Conservation (phyloP, 768 basidiomycete species). For the Agaricus sinodeliciosus region DNA sequence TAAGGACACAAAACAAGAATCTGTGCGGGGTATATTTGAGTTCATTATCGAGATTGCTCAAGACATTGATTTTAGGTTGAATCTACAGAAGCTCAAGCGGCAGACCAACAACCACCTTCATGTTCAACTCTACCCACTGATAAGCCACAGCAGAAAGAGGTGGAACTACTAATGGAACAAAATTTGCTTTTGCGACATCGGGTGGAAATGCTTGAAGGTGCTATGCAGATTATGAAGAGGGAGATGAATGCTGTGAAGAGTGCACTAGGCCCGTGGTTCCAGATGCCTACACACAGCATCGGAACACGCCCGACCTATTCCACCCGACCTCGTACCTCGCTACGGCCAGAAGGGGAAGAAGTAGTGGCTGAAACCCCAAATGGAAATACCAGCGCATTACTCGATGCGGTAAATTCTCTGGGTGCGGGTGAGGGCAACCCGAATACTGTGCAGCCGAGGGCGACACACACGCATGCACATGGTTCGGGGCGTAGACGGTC, state of each 20-base stretch:
- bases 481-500: background rate
- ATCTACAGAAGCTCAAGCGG: background rate
- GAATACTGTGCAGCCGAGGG: background rate
- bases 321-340: background rate
- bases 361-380: background rate
- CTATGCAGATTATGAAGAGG: slow-evolving; percentile 40
- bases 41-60: background rate
- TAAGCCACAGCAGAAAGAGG: background rate
- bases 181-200: slow-evolving; percentile 57
- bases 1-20: background rate
- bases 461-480: background rate
- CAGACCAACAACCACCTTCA: background rate
- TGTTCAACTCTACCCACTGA: background rate
- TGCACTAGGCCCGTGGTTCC: slow-evolving; percentile 51
- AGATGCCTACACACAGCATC: slow-evolving; percentile 6
- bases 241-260: slow-evolving; percentile 51
- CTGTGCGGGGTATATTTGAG: background rate
- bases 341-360: background rate
- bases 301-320: background rate
- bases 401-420: background rate
- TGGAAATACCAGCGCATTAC: too few species aligned
- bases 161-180: slow-evolving; percentile 42
- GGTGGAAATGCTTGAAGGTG: slow-evolving; percentile 52
- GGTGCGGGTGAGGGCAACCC: background rate
- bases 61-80: background rate